Base-by-base conservation (phyloP, 148 eudicot species). In the Arbutus unedo region DNA sequence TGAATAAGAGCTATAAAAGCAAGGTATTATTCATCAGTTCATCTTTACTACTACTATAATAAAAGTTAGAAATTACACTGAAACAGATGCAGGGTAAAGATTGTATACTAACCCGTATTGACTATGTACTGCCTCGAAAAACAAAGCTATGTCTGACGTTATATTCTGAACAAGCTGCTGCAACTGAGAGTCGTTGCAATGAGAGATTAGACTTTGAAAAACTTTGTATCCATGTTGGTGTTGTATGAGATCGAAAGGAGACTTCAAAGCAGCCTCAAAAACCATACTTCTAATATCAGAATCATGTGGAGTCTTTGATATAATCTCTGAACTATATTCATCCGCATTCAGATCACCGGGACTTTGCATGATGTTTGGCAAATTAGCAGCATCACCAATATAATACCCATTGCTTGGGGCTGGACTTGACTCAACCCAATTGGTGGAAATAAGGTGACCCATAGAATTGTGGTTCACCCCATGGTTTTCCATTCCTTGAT, bases 61-160 rank as follows among this genome's bases (percentile, higher is more conserved):
- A 51, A 51, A n/a, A 43, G 51, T 51, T 2, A 19, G 1, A 54
- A 70, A 9, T 49, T 49, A 0, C 1, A n/a, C 7, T 11, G 1
- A 75, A 10, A 57, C 11, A 45, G 2, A 14, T 0, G n/a, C 1
- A 1, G 43, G 8, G 14, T 43, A 54, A 9, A 75, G 60, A 47
- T 23, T 21, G 4, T 2, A 15, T 13, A 60, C 84, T 82, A 16
- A 82, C 84, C 84, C 84, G 45, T 74, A 47, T 74, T 48, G 45
- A 44, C 45, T 74, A 59, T 31, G 25, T 25, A 71, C 79, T 44
- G 41, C 68, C 8, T 21, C 13, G 9, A 76, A 47, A 49, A 82
- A 59, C 9, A 48, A 51, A 59, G 72, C 8, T 13, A 1, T 8
- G 11, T 77, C 47, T 23, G 5, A 15, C 2, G 47, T 75, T 44